Evolutionary conservation across 2,329 filamentous ascomycete species (phyloP), one percentile per base, ranked within the genome.

Genomic region (Colletotrichum cordylinicola): DNA sequence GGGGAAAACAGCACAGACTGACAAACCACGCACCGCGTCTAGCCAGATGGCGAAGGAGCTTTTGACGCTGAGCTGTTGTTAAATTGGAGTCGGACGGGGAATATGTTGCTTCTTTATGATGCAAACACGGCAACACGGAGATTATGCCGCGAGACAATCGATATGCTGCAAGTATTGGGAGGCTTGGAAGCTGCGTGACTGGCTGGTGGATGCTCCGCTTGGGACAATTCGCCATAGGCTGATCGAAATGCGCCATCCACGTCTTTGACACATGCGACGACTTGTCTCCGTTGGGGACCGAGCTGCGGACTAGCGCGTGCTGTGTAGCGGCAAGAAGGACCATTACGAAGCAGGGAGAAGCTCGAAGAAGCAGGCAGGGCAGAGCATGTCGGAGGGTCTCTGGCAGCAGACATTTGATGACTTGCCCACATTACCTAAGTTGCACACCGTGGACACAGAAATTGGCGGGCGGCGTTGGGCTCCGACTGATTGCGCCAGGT

Each of bases 201-300:
- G 70, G 70, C 33, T 39, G 58, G 4, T 27, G 24, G 29, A 13
- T 73, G 70, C 56, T 69, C 43, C 56, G 58, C 43, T 39, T 60
- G 58, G 15, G 24, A 33, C 29, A 75, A 70, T 76, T 75, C 74
- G 74, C 74, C 66, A 76, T 76, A 60, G 58, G 27, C n/a, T 39
- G 72, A 75, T 67, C 37, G 31, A 60, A 71, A 76, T 37, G 62
- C 74, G 74, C 71, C 66, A 76, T 76, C n/a, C n/a, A n/a, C n/a
- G n/a, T n/a, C 67, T 62, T 62, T 48, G 72, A 48, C 65, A 70
- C 73, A 69, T 73, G 70, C 48, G 65, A 58, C 70, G 65, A 67
- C 56, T n/a, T 60, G 35, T 37, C 43, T 56, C 65, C 43, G 27
- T 60, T 31, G 70, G 48, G 48, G 70, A 61, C 55, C 31, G 68